phyloP scores from a whole-genome alignment of 2,329 filamentous ascomycete genomes.

The Hypoxylon rubiginosum region DNA sequence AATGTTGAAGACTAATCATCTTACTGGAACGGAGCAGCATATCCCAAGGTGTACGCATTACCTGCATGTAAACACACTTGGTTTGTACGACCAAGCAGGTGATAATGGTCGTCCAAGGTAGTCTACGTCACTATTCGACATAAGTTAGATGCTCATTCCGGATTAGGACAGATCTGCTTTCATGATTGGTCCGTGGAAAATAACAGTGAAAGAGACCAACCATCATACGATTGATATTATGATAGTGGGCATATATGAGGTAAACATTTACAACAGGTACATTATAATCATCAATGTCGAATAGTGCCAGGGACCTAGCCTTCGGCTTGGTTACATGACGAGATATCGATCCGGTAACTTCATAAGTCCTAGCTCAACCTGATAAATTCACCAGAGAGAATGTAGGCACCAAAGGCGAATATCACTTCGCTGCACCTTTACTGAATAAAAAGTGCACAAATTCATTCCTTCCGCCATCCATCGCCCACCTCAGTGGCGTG shows the following conservation, averaged over 20 bases:
- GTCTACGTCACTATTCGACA: constrained; percentile 7
- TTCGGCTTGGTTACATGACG: background rate
- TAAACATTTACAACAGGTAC: background rate
- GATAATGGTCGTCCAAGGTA: background rate
- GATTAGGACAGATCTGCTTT: constrained; percentile 13
- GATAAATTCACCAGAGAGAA: background rate
- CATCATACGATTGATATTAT: too few species aligned
- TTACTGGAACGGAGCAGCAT: background rate
- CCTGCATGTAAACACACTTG: background rate
- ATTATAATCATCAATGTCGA: too few species aligned
- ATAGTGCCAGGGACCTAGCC: background rate
- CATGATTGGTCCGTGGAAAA: constrained; percentile 23
- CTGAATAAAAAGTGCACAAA: constrained; percentile 39
- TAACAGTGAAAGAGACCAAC: too few species aligned
- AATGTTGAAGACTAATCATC: background rate
- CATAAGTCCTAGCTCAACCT: background rate
- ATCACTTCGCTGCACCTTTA: constrained; percentile 37
- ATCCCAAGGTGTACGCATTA: background rate
- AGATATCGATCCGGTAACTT: background rate
- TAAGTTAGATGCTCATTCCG: constrained; percentile 9
- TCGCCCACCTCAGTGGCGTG: constrained; percentile 44
- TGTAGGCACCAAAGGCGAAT: background rate
- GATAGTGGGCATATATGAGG: background rate
- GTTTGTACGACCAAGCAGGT: background rate
- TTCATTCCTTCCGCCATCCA: constrained; percentile 40